Evolutionary conservation across 2,329 filamentous ascomycete species (phyloP).

Genomic region (Alternaria gansuensis): DNA sequence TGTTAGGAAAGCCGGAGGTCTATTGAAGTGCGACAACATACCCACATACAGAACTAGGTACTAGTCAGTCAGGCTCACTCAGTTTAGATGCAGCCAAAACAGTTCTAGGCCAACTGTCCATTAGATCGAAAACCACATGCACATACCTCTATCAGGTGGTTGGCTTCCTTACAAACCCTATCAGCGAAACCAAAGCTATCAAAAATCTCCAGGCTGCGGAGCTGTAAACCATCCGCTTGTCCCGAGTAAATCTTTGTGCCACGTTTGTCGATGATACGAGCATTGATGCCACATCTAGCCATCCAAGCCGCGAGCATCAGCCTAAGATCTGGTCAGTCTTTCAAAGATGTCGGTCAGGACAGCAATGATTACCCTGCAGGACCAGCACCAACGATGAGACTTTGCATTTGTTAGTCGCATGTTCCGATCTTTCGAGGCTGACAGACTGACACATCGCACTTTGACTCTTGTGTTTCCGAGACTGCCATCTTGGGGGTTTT

Average conservation of each 20-base stretch:
- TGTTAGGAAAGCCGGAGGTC: not conserved
- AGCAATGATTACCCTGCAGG: conserved; percentile 35
- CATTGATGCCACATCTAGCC: conserved; percentile 52
- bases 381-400: conserved; percentile 53
- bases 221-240: conserved; percentile 56
- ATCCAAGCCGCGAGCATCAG: conserved; percentile 56
- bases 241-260: conserved; percentile 54
- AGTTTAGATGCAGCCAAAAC: not conserved
- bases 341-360: not conserved
- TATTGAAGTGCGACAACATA: conserved; percentile 24
- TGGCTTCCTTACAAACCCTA: conserved; percentile 70
- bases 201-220: conserved; percentile 56
- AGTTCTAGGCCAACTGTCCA: too few relatives aligned
- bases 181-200: conserved; percentile 74
- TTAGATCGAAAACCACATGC: conserved; percentile 57
- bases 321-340: conserved; percentile 16
- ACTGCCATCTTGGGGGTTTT: conserved; percentile 39
- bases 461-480: conserved; percentile 37
- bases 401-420: conserved; percentile 19
- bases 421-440: not conserved
- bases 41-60: conserved; percentile 52
- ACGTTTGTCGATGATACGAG: conserved; percentile 55
- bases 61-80: conserved; percentile 12
- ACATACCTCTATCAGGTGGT: conserved; percentile 72
- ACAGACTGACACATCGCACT: conserved; percentile 49